Evolutionary conservation across 768 basidiomycete species (phyloP).

Genomic region (Exsudoporus frostii): DNA sequence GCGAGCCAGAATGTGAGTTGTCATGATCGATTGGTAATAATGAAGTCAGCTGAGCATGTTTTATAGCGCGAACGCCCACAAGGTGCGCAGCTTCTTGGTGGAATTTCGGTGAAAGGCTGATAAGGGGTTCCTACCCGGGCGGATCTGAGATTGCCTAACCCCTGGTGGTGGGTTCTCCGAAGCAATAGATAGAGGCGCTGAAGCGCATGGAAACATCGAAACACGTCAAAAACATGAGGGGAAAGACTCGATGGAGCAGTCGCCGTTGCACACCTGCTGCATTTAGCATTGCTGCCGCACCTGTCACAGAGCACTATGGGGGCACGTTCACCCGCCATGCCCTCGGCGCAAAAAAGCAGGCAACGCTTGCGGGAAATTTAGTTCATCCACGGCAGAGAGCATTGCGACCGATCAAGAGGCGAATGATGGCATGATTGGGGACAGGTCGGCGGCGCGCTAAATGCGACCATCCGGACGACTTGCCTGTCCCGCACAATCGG

Average conservation of each 20-base stretch:
- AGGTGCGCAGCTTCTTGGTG: constrained; percentile 2
- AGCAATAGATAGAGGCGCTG: constrained; percentile 17
- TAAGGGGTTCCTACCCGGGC: constrained; percentile 18
- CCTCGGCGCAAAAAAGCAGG: constrained; percentile 6
- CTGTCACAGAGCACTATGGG: not conserved
- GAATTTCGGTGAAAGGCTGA: constrained; percentile 29
- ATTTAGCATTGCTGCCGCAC: constrained; percentile 13
- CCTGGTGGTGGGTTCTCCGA: constrained; percentile 24
- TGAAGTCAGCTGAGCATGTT: constrained; percentile 21
- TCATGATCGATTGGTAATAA: constrained; percentile 22
- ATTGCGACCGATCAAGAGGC: constrained; percentile 26
- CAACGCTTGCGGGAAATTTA: constrained; percentile 10
- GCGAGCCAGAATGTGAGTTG: constrained; percentile 5
- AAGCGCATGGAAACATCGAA: constrained; percentile 16
- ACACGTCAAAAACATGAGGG: constrained; percentile 30
- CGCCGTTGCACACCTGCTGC: constrained; percentile 5
- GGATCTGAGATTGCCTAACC: constrained; percentile 26
- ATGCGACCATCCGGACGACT: constrained; percentile 10
- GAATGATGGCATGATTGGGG: constrained; percentile 22
- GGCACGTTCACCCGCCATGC: constrained; percentile 6
- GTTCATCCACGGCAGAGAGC: constrained; percentile 8
- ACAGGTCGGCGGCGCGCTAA: constrained; percentile 27
- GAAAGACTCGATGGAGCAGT: constrained; percentile 11
- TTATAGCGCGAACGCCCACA: constrained; percentile 7
- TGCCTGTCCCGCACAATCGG: constrained; percentile 19